Conservation (phyloP, 1,284 basidiomycete species). For the Xerocomus minutiporus region DNA sequence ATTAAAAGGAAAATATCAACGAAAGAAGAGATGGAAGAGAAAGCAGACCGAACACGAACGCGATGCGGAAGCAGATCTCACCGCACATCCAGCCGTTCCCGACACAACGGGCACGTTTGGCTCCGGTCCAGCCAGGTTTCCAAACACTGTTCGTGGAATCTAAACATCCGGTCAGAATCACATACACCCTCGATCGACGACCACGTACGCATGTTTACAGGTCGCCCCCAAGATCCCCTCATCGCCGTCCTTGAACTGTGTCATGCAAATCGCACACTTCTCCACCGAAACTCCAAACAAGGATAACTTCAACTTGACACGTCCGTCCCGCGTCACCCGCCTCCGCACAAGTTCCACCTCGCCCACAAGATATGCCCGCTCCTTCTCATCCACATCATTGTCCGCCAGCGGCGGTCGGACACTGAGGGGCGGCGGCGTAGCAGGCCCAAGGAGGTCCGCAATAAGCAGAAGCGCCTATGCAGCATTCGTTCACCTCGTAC, state of each 20-base stretch:
- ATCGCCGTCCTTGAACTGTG: conserved; percentile 66
- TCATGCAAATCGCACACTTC: conserved; percentile 76
- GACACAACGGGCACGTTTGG: conserved; percentile 54
- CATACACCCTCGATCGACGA: not conserved
- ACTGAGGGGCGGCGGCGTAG: conserved; percentile 18
- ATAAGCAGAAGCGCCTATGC: conserved; percentile 31
- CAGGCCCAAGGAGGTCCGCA: conserved; percentile 30
- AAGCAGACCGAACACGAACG: not conserved
- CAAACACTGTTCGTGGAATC: conserved; percentile 57
- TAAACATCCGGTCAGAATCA: conserved; percentile 12
- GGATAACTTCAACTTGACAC: conserved; percentile 72
- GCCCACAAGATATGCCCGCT: conserved; percentile 46
- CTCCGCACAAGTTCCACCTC: conserved; percentile 61
- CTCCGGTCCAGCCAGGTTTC: conserved; percentile 49
- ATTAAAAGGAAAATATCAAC: not conserved
- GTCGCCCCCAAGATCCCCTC: conserved; percentile 52
- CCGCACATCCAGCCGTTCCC: conserved; percentile 33
- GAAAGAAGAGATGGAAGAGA: not conserved
- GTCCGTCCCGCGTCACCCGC: conserved; percentile 65
- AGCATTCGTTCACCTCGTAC: conserved; percentile 24
- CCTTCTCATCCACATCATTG: not conserved
- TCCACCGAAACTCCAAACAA: conserved; percentile 71
- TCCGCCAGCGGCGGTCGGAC: conserved; percentile 5
- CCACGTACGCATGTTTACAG: conserved; percentile 67
- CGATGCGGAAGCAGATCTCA: not conserved